phyloP scores from a whole-genome alignment of 345 rosid species.

The Trapa bicornis region DNA sequence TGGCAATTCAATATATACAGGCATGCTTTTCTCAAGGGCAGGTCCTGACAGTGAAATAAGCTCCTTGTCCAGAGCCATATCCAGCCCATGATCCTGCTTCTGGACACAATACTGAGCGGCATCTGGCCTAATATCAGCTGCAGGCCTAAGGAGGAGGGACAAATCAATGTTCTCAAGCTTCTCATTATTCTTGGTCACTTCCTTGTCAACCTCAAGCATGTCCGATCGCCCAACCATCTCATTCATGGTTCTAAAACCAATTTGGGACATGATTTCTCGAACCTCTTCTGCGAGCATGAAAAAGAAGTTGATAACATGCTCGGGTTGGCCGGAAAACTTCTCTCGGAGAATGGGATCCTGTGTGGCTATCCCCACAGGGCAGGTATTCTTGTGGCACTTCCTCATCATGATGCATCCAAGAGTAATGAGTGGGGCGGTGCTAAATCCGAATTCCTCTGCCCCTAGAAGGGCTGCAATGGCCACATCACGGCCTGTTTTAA shows the following conservation, averaged over 20 bases:
- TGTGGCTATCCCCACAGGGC: slow-evolving; percentile 99
- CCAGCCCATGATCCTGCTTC: slow-evolving; percentile 94
- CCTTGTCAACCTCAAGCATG: slow-evolving; percentile 94
- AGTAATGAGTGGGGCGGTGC: slow-evolving; percentile 98
- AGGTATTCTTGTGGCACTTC: slow-evolving; percentile 97
- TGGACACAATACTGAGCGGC: slow-evolving; percentile 90
- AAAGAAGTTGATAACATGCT: slow-evolving; percentile 94
- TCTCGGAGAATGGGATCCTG: slow-evolving; percentile 98
- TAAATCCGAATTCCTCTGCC: slow-evolving; percentile 98
- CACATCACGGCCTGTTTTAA: slow-evolving; percentile 97
- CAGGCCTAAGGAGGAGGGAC: slow-evolving; percentile 74
- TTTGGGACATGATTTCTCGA: slow-evolving; percentile 88
- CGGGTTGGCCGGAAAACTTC: slow-evolving; percentile 98
- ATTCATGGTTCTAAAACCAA: slow-evolving; percentile 67
- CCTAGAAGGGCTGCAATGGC: slow-evolving; percentile 98
- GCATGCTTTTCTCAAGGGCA: slow-evolving; percentile 70
- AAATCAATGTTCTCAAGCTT: slow-evolving; percentile 86
- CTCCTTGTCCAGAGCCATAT: slow-evolving; percentile 83
- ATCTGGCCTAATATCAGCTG: slow-evolving; percentile 88
- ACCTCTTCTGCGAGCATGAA: slow-evolving; percentile 98
- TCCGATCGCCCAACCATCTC: slow-evolving; percentile 99
- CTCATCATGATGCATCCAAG: slow-evolving; percentile 99
- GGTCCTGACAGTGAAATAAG: slow-evolving; percentile 54
- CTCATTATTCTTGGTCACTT: slow-evolving; percentile 61
- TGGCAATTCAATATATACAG: slow-evolving; percentile 71